A percentile compares a stretch with the other conserved stretches of the same genome.
These are phyloP conservation scores for Gossypium arboreum DNA, from an alignment of 345 rosid genomes.

Conservation along the genomic window DNA sequence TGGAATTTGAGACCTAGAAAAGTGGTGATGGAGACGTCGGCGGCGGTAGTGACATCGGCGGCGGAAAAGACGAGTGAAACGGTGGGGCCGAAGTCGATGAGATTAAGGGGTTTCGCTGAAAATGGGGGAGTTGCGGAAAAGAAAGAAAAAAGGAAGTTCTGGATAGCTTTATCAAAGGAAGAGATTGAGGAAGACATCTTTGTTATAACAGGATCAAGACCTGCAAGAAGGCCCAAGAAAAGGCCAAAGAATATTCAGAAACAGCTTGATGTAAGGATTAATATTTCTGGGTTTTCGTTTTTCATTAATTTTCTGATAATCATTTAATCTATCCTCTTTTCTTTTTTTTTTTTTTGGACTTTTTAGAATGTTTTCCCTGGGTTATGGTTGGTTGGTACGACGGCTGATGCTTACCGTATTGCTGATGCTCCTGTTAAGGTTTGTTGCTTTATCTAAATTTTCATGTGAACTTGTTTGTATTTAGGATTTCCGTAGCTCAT, in stretches of 20 bases:
- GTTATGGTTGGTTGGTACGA: conserved; percentile 71
- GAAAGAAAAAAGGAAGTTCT: conserved; percentile 63
- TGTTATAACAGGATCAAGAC: conserved; percentile 77
- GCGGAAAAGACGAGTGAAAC: conserved; percentile 29
- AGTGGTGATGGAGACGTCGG: conserved; percentile 18
- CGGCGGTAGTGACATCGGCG: conserved; percentile 17
- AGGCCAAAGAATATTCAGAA: conserved; percentile 74
- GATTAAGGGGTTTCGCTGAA: conserved; percentile 63
- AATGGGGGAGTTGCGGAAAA: conserved; percentile 40
- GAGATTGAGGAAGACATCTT: conserved; percentile 95
- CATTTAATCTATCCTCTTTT: neutral
- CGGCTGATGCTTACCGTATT: conserved; percentile 67
- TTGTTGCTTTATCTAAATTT: conserved; percentile 9
- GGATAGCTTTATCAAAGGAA: conserved; percentile 74
- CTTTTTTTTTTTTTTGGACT: neutral
- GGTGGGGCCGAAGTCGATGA: conserved; percentile 52
- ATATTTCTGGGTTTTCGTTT: neutral
- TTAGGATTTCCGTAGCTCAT: neutral
- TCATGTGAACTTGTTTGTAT: neutral
- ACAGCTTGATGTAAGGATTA: conserved; percentile 59
- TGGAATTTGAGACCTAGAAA: conserved; percentile 83
- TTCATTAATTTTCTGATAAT: neutral
- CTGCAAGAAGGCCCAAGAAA: conserved; percentile 72
- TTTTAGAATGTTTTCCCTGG: conserved; percentile 72
- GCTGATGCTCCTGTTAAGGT: conserved; percentile 61